Evolutionary conservation across 2,329 filamentous ascomycete genomes (phyloP), one percentile per base, ranked within the genome.

Genomic region (Penicillium digitatum): DNA sequence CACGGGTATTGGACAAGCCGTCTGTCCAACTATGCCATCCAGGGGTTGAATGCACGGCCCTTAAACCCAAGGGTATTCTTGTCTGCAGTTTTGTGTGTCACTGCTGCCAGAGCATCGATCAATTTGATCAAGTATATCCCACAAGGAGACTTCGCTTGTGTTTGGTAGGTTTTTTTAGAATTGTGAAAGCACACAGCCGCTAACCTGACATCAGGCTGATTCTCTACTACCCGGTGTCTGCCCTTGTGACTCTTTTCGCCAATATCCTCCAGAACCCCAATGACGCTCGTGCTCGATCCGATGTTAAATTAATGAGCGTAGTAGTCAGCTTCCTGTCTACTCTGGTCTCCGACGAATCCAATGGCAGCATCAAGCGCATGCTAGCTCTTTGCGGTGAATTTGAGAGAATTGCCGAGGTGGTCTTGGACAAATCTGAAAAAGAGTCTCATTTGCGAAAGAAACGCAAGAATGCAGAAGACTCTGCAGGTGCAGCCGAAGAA

Each of bases 1-100:
- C 92, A 96, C 69, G 94, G 94, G 14, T 96, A 96, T 75, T 99
- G 94, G 94, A 97, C 93, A 1, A 96, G 90, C 68, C 85, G 94
- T 35, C 76, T 99, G 38, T 95, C 92, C 35, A 93, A 97, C 67
- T 97, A 91, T 68, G 94, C 94, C 16, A 94, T 97, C 53, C 90
- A 96, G 72, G 94, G 94, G 0, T 79, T 96, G 39, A 97, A 97
- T 71, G 87, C 92, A 0, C 83, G 88, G 60, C 92, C 94, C 0
- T 76, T 99, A 51, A 99, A 97, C 69, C 94, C 94, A 0, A 82
- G 94, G 63, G 89, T 99, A 9, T 99, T 96, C 74, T 91, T 92
- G 45, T 96, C 92, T 2, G 92, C 94, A 5, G 88, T 90, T 3
- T 80, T 99, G 2, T 97, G 93, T 69, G 95, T 96, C 3, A 90